Evolutionary conservation across 352 stramenopile genomes (phyloP).

Genomic region (Elongisporangium prolatum): DNA sequence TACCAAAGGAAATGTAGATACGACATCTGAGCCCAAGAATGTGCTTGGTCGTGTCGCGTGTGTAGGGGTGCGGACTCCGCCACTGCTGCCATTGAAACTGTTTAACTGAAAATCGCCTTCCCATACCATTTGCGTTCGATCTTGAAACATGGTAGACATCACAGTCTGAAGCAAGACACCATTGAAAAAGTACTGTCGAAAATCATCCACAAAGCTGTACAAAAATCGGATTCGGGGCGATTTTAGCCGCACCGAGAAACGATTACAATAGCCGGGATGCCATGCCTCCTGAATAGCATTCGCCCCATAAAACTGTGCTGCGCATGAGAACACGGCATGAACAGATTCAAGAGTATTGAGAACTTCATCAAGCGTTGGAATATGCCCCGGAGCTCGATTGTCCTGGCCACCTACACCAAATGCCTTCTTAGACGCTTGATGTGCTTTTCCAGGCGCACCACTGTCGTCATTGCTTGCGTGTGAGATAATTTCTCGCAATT

Average conservation of each 20-base stretch:
- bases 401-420: not conserved
- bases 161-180: constrained; percentile 62
- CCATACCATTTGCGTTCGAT: constrained; percentile 62
- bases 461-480: constrained; percentile 17
- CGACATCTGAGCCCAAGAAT: constrained; percentile 61
- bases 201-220: constrained; percentile 78
- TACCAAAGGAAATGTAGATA: constrained; percentile 79
- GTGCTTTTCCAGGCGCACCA: not conserved
- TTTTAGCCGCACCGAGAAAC: constrained; percentile 66
- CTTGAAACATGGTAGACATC: constrained; percentile 48
- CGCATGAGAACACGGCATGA: constrained; percentile 70
- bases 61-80: not conserved
- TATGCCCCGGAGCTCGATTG: constrained; percentile 19
- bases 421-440: not conserved
- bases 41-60: constrained; percentile 1
- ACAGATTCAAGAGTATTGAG: constrained; percentile 44
- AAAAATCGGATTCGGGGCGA: constrained; percentile 79
- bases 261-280: constrained; percentile 78
- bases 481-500: constrained; percentile 64
- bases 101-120: constrained; percentile 66
- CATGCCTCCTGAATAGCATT: constrained; percentile 74
- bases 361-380: constrained; percentile 58
- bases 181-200: constrained; percentile 69
- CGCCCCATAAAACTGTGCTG: constrained; percentile 69
- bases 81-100: not conserved